Conservation (phyloP, 441 rosid genomes). For the Pelargonium myrrhifolium region DNA sequence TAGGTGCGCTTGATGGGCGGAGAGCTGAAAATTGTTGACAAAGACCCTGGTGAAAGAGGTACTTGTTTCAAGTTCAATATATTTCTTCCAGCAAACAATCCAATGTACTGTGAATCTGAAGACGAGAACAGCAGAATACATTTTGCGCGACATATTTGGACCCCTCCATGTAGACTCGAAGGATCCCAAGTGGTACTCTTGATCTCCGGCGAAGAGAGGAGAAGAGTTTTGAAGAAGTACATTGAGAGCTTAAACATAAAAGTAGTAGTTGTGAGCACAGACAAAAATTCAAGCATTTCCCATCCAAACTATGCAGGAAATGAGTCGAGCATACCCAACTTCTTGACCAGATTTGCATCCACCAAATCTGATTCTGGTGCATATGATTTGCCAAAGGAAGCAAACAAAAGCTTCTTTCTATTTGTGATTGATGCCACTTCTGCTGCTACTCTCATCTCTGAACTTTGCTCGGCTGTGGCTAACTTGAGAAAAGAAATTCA, state of each 20-base stretch:
- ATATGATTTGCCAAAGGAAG: constrained; percentile 19
- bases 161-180: constrained; percentile 26
- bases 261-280: constrained; percentile 28
- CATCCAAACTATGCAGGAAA: constrained; percentile 12
- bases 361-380: constrained; percentile 16
- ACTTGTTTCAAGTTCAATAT: constrained; percentile 55
- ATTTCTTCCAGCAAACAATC: constrained; percentile 22
- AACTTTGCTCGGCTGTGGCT: constrained; percentile 20
- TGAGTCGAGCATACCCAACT: constrained; percentile 15
- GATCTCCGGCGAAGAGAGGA: constrained; percentile 37
- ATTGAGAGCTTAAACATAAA: constrained; percentile 37
- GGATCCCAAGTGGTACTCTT: constrained; percentile 39
- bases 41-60: constrained; percentile 45
- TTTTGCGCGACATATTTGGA: constrained; percentile 21
- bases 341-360: constrained; percentile 20
- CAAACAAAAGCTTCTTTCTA: constrained; percentile 27
- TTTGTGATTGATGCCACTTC: constrained; percentile 36
- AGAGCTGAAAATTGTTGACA: constrained; percentile 43
- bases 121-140: constrained; percentile 19
- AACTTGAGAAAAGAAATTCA: constrained; percentile 27
- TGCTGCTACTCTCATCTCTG: constrained; percentile 16
- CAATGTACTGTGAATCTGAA: background rate
- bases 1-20: constrained; percentile 52
- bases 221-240: constrained; percentile 31
- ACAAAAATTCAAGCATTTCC: constrained; percentile 12